Evolutionary conservation across 805 yeast genomes (phyloP), one percentile per base, ranked within the genome.

Genomic region (Metschnikowia lochheadii): DNA sequence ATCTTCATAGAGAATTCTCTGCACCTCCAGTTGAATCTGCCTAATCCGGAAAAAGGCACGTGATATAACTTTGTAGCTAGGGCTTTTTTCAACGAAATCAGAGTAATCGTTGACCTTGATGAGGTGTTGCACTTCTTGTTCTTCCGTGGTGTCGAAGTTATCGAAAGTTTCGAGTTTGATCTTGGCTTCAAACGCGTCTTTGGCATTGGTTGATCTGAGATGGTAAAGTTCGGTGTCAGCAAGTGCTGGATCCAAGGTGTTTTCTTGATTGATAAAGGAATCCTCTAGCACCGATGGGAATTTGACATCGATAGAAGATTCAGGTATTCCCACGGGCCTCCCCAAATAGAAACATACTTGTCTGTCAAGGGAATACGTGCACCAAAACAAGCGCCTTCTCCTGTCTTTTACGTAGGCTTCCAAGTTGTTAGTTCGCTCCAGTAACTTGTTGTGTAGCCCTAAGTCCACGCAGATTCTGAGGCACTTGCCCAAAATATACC

Each of bases 311-410:
- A 89, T 80, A 46, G 83, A 77, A 55, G 85, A 90, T 57, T 90
- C 96, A 0, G 96, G 94, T 1, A 90, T 85, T 0, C 96, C 94
- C 56, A 86, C 84, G 0, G 97, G 97, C 36, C 97, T 76, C 0
- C 95, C 95, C 46, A 90, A 71, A 62, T 89, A 89, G 40, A 90
- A 83, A 63, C 96, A 86, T 8, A 89, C 82, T 63, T 89, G 96
- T 21, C 97, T 69, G 64, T 90, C 97, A 49, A 91, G 67, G 1
- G 91, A 79, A 63, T 90, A 90, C 1, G 92, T 82, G 64, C 96
- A 86, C 97, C 97, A 90, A 60, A 91, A 90, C 26, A 66, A 55
- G n/a, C 70, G 51, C 35, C 69, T 51, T 51, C 95, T 73, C 65
- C 85, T 67, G 61, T 90, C 97, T 32, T 79, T 68, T 0, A 78